phyloP scores from a whole-genome alignment of 306 rosid species.

The Cicer pinnatifidum region DNA sequence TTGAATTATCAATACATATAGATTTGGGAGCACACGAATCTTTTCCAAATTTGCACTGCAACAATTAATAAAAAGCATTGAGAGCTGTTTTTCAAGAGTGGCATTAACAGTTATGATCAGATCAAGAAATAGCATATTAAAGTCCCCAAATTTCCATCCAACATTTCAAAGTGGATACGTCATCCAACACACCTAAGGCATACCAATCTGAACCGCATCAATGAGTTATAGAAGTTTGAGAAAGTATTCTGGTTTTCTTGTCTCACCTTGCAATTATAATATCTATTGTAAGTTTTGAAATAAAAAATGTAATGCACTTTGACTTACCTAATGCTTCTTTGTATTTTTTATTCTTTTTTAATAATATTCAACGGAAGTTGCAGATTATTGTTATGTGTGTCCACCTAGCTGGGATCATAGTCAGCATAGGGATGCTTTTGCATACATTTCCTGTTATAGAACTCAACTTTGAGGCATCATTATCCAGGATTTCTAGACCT shows the following conservation, averaged over 20 bases:
- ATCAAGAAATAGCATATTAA: constrained; percentile 24
- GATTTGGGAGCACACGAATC: constrained; percentile 72
- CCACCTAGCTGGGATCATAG: neutral
- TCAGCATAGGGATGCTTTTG: neutral
- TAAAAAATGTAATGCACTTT: neutral
- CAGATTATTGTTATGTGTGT: neutral
- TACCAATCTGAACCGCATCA: neutral
- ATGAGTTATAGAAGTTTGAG: constrained; percentile 6
- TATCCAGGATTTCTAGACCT: too few species aligned
- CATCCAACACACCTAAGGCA: constrained; percentile 4
- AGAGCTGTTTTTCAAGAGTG: constrained; percentile 17
- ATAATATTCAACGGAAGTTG: neutral
- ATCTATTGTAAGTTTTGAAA: neutral
- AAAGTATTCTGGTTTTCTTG: neutral
- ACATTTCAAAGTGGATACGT: constrained; percentile 36
- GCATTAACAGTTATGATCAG: constrained; percentile 8
- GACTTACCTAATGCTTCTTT: neutral
- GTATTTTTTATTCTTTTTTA: neutral
- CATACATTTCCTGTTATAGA: neutral
- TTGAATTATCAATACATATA: constrained; percentile 73
- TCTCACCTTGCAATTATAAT: neutral
- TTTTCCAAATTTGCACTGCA: constrained; percentile 80
- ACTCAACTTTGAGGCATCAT: too few species aligned
- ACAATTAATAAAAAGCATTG: constrained; percentile 41
- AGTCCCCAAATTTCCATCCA: constrained; percentile 22